A percentile compares a stretch with the other conserved stretches of the same genome.
These are phyloP conservation scores for Wakefieldia striispora DNA, from an alignment of 768 basidiomycete genomes.

Conservation along the genomic window DNA sequence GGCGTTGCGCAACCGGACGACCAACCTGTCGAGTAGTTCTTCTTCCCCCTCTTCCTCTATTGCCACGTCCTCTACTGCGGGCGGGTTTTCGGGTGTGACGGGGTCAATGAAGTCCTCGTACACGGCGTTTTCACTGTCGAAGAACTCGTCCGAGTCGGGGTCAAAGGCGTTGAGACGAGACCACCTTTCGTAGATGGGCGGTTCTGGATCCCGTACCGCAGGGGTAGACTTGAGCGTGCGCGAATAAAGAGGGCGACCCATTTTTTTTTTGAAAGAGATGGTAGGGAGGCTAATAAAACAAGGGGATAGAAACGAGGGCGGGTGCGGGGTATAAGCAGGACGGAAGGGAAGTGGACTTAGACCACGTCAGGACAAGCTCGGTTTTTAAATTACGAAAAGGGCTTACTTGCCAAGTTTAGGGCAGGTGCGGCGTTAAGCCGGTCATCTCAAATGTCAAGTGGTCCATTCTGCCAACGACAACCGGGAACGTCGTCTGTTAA, in stretches of 20 bases:
- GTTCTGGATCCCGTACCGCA: constrained; percentile 46
- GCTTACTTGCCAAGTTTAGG: constrained; percentile 26
- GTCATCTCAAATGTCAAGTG: background rate
- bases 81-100: constrained; percentile 13
- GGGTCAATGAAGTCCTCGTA: constrained; percentile 66
- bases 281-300: constrained; percentile 31
- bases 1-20: constrained; percentile 25
- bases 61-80: constrained; percentile 14
- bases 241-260: constrained; percentile 65
- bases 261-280: constrained; percentile 19
- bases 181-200: constrained; percentile 53
- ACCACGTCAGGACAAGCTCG: background rate
- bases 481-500: too few species aligned
- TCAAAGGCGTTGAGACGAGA: constrained; percentile 66
- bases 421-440: constrained; percentile 34
- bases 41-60: constrained; percentile 28
- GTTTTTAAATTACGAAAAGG: constrained; percentile 15
- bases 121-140: constrained; percentile 51
- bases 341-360: background rate
- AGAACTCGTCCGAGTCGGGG: constrained; percentile 80
- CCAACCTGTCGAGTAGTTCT: constrained; percentile 32
- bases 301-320: background rate
- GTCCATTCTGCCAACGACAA: too few species aligned
- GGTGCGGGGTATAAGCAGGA: constrained; percentile 11
- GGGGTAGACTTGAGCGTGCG: constrained; percentile 37